phyloP scores from a whole-genome alignment of 495 filamentous ascomycete species.

The Parachaetomium inaequale region DNA sequence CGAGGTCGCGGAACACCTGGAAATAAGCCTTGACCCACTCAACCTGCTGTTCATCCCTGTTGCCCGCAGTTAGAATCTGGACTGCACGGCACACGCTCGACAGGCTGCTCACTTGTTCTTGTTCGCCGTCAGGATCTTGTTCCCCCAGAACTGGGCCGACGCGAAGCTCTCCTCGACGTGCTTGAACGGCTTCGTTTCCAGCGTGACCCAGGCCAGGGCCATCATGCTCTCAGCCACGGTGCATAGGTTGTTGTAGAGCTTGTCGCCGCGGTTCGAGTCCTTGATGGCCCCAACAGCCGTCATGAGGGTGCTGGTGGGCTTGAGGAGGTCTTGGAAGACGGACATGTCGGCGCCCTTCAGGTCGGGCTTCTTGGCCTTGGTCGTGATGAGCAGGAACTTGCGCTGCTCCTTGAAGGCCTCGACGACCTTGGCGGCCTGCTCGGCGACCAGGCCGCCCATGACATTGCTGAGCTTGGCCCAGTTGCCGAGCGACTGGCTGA shows the following conservation, averaged over 20 bases:
- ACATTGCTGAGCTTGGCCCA: slow-evolving; percentile 75
- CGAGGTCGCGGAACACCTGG: slow-evolving; percentile 74
- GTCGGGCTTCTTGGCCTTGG: slow-evolving; percentile 88
- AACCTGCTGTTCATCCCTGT: slow-evolving; percentile 70
- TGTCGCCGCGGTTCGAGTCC: slow-evolving; percentile 69
- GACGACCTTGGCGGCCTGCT: slow-evolving; percentile 56
- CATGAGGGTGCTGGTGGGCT: slow-evolving; percentile 75
- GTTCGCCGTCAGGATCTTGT: slow-evolving; percentile 80
- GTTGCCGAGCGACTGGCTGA: slow-evolving; percentile 68
- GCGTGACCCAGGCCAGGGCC: slow-evolving; percentile 78
- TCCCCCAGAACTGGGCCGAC: slow-evolving; percentile 84
- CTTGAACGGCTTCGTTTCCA: slow-evolving; percentile 73
- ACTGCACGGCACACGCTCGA: background rate
- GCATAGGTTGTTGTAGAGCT: slow-evolving; percentile 71
- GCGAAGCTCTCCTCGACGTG: slow-evolving; percentile 74
- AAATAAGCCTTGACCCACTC: slow-evolving; percentile 88
- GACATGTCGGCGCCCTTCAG: slow-evolving; percentile 63
- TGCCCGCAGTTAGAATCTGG: background rate
- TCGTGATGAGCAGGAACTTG: slow-evolving; percentile 81
- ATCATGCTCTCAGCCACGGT: slow-evolving; percentile 86
- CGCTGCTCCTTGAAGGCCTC: slow-evolving; percentile 73
- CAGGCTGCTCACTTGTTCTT: slow-evolving; percentile 74
- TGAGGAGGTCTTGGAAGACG: slow-evolving; percentile 59
- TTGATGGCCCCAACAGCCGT: slow-evolving; percentile 70
- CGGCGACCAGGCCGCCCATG: slow-evolving; percentile 71